phyloP scores from a whole-genome alignment of 495 filamentous ascomycete species.

The Penicillium coffeae region DNA sequence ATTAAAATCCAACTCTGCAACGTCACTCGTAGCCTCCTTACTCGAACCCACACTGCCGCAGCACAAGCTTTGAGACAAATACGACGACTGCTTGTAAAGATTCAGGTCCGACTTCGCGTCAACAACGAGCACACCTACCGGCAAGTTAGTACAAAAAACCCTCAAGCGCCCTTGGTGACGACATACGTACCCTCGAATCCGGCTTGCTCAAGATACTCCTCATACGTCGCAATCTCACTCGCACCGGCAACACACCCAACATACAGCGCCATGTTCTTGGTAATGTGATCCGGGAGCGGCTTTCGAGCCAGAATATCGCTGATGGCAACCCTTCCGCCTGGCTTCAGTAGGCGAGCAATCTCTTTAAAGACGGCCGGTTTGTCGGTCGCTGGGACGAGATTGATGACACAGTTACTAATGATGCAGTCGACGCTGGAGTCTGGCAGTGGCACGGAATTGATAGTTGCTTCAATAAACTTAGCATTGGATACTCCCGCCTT shows the following conservation, averaged over 20 bases:
- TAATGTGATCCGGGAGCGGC: conserved; percentile 46
- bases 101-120: conserved; percentile 55
- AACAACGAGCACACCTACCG: conserved; percentile 47
- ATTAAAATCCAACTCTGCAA: conserved; percentile 15
- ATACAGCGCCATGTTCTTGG: conserved; percentile 48
- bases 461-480: conserved; percentile 49
- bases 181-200: conserved; percentile 51
- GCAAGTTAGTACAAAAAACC: conserved; percentile 2
- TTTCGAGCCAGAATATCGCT: conserved; percentile 61
- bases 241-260: conserved; percentile 61
- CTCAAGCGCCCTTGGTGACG: background rate
- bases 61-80: conserved; percentile 7
- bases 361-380: conserved; percentile 57
- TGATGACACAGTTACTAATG: conserved; percentile 64
- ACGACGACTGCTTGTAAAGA: conserved; percentile 41
- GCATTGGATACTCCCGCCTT: conserved; percentile 42
- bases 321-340: conserved; percentile 59
- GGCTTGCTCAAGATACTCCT: conserved; percentile 47
- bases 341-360: conserved; percentile 58
- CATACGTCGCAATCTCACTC: conserved; percentile 51
- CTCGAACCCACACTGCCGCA: conserved; percentile 1
- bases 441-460: conserved; percentile 50
- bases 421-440: conserved; percentile 50
- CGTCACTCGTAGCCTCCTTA: background rate
- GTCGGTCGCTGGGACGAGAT: conserved; percentile 56